A percentile compares a stretch with the other conserved stretches of the same genome.
phyloP scores from a whole-genome alignment of 495 filamentous ascomycete species.

The Xylaria palmicola region DNA sequence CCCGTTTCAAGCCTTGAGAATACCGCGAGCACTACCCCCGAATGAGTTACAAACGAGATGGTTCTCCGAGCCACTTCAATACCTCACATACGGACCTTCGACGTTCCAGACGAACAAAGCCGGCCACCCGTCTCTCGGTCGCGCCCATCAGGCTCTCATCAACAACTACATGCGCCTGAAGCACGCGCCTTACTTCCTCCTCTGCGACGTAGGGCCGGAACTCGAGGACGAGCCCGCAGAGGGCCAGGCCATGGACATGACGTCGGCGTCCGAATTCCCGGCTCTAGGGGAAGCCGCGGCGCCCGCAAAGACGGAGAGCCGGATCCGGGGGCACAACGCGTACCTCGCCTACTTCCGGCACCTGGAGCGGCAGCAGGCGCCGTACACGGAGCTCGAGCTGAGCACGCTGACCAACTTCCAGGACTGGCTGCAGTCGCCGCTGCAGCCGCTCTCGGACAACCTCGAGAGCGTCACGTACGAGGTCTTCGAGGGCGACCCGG shows the following conservation, averaged over 20 bases:
- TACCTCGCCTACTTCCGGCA: constrained; percentile 82
- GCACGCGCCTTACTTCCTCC: constrained; percentile 74
- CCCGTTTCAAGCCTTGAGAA: constrained; percentile 59
- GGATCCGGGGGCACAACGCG: constrained; percentile 34
- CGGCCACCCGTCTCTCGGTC: constrained; percentile 81
- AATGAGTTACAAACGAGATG: constrained; percentile 78
- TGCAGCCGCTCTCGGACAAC: constrained; percentile 95
- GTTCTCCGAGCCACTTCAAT: constrained; percentile 87
- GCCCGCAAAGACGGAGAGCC: constrained; percentile 30
- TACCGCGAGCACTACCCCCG: constrained; percentile 77
- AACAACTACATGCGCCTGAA: constrained; percentile 80
- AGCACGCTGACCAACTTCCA: constrained; percentile 55
- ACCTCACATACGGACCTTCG: constrained; percentile 65
- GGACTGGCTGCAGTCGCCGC: constrained; percentile 89
- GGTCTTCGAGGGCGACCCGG: constrained; percentile 96
- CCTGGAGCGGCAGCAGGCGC: constrained; percentile 78
- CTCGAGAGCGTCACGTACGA: constrained; percentile 97
- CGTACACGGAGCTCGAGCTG: constrained; percentile 48
- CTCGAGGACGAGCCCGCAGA: constrained; percentile 19
- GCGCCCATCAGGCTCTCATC: constrained; percentile 75
- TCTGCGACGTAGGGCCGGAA: constrained; percentile 72
- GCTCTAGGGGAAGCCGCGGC: constrained; percentile 61
- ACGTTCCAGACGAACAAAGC: constrained; percentile 76
- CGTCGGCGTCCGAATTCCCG: constrained; percentile 54
- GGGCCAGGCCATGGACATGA: constrained; percentile 39